Evolutionary conservation across 345 rosid genomes (phyloP), one percentile per base, ranked within the genome.

Genomic region (Lepidium aucheri): DNA sequence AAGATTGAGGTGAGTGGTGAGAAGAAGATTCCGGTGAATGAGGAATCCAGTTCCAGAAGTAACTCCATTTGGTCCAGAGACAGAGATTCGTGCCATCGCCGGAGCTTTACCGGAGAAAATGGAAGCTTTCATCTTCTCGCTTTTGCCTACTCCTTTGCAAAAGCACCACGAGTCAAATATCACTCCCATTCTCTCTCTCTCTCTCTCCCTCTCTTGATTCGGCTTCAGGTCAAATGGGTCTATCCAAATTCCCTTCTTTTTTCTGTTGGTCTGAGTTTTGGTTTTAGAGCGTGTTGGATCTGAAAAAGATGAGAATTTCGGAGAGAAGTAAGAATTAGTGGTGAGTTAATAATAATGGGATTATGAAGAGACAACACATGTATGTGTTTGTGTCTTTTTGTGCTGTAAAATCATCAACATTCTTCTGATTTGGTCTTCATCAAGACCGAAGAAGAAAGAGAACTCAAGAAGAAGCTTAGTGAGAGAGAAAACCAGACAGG

Each of bases 141-240:
- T 81, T 82, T 81, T 89, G 74, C 96, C 81, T 4, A 89, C 83
- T 56, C 98, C 97, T 67, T 87, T 92, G 76, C 98, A 92, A 62
- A 92, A 92, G 73, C 97, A 92, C 90, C 88, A 88, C 0, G 95
- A 84, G 78, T 92, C 91, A 1, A 61, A 78, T 50, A 82, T 61
- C 57, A 85, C 84, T 39, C 96, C 86, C 98, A 92, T 92, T 74
- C 9, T 33, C 47, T 43, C 53, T 33, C 26, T 14, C 3, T 10
- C 43, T n/a, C n/a, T n/a, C n/a, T n/a, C n/a, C n/a, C n/a, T n/a
- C n/a, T 40, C 18, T 60, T 17, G 53, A 49, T 24, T 52, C 16
- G 8, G 18, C 32, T 36, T 28, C 32, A 28, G 32, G 11, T 63
- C n/a, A 57, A 45, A 64, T 69, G 65, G 78, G 63, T 49, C 30